A percentile compares a stretch with the other conserved stretches of the same genome.
Evolutionary conservation across 305 asterid genomes (phyloP).

Genomic region (Solanum hybrid): DNA sequence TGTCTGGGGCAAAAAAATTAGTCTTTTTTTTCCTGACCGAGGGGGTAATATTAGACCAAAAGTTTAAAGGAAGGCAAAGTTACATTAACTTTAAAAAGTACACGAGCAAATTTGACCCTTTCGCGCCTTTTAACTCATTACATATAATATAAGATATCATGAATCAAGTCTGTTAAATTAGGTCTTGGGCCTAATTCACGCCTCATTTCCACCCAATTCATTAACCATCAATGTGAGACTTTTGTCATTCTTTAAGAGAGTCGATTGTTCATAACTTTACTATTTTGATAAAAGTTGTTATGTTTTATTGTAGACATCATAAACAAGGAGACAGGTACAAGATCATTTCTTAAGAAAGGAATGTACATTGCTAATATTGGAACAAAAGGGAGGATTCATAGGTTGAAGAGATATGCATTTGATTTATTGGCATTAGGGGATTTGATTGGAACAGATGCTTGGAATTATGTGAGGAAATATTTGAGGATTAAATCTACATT

Average conservation of each 20-base stretch:
- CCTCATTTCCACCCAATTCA: too few relatives aligned
- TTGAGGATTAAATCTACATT: constrained; percentile 52
- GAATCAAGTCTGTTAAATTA: background rate
- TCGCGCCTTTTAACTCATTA: too few relatives aligned
- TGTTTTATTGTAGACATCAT: constrained; percentile 30
- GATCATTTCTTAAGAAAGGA: constrained; percentile 56
- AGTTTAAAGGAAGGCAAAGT: too few relatives aligned
- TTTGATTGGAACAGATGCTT: constrained; percentile 56
- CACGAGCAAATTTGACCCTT: too few relatives aligned
- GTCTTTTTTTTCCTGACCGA: too few relatives aligned
- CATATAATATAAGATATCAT: background rate
- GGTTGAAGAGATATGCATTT: constrained; percentile 60
- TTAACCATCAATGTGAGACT: too few relatives aligned
- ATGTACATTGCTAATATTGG: constrained; percentile 63
- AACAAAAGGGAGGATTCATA: constrained; percentile 49
- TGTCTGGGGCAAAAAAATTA: background rate
- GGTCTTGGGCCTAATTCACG: too few relatives aligned
- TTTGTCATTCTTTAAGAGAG: too few relatives aligned
- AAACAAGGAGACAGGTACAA: constrained; percentile 66
- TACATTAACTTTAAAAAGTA: too few relatives aligned
- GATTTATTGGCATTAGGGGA: constrained; percentile 74
- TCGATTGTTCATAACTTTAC: background rate
- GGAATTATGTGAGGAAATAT: constrained; percentile 60
- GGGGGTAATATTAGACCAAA: too few relatives aligned
- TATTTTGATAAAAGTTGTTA: background rate